Evolutionary conservation across 495 filamentous ascomycete genomes (phyloP), one percentile per base, ranked within the genome.

Genomic region (Jackrogersella minutella): DNA sequence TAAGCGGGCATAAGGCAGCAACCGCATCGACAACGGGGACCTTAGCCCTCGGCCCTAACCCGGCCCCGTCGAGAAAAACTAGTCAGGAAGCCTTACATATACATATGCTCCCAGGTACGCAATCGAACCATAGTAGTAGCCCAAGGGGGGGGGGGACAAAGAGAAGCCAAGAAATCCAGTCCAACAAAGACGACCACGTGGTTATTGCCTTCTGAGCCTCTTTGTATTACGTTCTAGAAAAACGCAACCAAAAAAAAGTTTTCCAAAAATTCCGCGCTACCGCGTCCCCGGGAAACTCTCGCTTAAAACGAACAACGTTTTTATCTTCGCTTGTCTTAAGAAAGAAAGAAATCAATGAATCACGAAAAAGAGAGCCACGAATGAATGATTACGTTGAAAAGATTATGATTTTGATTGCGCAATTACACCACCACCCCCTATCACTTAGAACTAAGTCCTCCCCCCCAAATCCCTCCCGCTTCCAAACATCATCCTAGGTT

Each of bases 221-320:
- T 46, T 22, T 21, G 8, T 5, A 53, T 61, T 61, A 61, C 58
- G 58, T 52, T n/a, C n/a, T n/a, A n/a, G n/a, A n/a, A n/a, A n/a
- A n/a, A n/a, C n/a, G n/a, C n/a, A n/a, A n/a, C n/a, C n/a, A n/a
- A n/a, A 33, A 33, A 10, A 50, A 50, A 50, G 26, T 50, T 50
- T 33, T 33, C n/a, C 16, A n/a, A n/a, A n/a, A n/a, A n/a, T 50
- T 50, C 22, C 46, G 22, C 44, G 26, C n/a, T 50, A 50, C 46
- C 46, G 46, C 46, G 28, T 50, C 28, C 26, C 26, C 26, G 46
- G 28, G 16, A 31, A 30, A 16, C n/a, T 31, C 7, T 33, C 24
- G 44, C 46, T 28, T 28, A 50, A n/a, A n/a, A 50, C 11, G 41
- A 24, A 19, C 14, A n/a, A 33, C 10, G n/a, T 41, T 33, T n/a